Evolutionary conservation across 768 basidiomycete genomes (phyloP).

Genomic region (Melanogaster broomeanus): DNA sequence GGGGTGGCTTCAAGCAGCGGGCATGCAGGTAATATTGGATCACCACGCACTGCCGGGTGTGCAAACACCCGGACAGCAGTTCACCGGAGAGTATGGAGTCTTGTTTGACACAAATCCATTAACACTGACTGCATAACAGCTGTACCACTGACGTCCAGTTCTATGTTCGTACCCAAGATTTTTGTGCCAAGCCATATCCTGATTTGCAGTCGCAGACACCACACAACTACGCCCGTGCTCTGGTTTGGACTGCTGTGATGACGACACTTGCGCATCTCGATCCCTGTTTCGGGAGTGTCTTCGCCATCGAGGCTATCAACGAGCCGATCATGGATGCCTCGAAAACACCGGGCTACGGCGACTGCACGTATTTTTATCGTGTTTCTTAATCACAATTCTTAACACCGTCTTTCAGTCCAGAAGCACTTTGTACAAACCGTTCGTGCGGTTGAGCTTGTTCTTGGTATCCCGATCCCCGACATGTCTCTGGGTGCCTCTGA

Average conservation of each 20-base stretch:
- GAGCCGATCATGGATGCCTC: constrained; percentile 75
- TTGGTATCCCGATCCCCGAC: constrained; percentile 49
- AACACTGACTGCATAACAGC: constrained; percentile 33
- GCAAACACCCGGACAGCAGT: constrained; percentile 58
- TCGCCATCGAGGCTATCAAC: constrained; percentile 75
- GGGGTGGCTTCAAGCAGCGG: constrained; percentile 55
- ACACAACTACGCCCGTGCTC: constrained; percentile 73
- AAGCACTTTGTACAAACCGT: constrained; percentile 68
- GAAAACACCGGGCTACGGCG: constrained; percentile 67
- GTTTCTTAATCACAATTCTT: background rate
- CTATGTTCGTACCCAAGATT: constrained; percentile 50
- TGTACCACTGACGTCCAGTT: constrained; percentile 72
- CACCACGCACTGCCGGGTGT: constrained; percentile 77
- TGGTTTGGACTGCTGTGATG: constrained; percentile 84
- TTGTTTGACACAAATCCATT: background rate
- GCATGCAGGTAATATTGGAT: constrained; percentile 66
- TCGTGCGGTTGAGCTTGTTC: constrained; percentile 60
- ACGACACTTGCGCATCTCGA: constrained; percentile 70
- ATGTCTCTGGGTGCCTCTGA: constrained; percentile 8
- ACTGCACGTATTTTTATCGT: constrained; percentile 51
- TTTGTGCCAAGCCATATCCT: background rate
- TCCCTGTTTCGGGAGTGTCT: constrained; percentile 62
- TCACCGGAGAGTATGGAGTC: constrained; percentile 60
- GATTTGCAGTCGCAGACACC: constrained; percentile 44
- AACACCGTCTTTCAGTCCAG: constrained; percentile 49